Base-by-base conservation (phyloP, 176 grass and related monocot genomes). In the Chloris gayana region DNA sequence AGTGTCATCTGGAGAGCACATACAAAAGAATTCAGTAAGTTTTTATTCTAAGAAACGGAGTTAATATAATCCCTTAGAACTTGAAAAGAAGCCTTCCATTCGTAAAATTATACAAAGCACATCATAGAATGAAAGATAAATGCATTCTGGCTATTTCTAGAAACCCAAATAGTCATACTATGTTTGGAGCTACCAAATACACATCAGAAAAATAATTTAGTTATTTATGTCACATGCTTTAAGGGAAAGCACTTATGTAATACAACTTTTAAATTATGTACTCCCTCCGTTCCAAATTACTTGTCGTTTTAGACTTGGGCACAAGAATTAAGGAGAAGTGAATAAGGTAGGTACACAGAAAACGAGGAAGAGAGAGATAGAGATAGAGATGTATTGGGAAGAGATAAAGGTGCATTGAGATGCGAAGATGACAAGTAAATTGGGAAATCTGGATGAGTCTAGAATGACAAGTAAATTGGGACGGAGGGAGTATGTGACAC, bases 41-140 rank as follows among this genome's bases (percentile, higher is more conserved):
- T 25, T 59, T 12, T 76, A 22, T 32, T 57, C 21, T 74, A 14
- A 81, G 49, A 61, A 85, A 79, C 8, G 74, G 38, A 79, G 32
- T 67, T n/a, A 42, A 18, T 32, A 69, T 41, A 61, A 61, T 70
- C 67, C 32, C 70, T 64, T 54, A 42, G 64, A 12, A 74, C 64
- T 69, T 41, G 11, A n/a, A 66, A 77, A 84, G 35, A 74, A 69
- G 67, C 1, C 25, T 22, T 4, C 15, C 19, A 11, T 35, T 26
- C n/a, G 14, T 57, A 18, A 50, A 31, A 71, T 76, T 87, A 11
- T 56, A 64, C 29, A 56, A 53, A 87, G 15, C 33, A 62, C 8
- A 63, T 19, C 51, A 87, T 64, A 67, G 15, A 25, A 53, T 38
- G 15, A 14, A 22, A 67, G 17, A 17, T 39, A 81, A 9, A 30